Percentiles rank a stretch among this genome's conserved stretches.
These are phyloP conservation scores for Plantago elongata DNA, from an alignment of 257 asterid genomes.

Conservation along the genomic window DNA sequence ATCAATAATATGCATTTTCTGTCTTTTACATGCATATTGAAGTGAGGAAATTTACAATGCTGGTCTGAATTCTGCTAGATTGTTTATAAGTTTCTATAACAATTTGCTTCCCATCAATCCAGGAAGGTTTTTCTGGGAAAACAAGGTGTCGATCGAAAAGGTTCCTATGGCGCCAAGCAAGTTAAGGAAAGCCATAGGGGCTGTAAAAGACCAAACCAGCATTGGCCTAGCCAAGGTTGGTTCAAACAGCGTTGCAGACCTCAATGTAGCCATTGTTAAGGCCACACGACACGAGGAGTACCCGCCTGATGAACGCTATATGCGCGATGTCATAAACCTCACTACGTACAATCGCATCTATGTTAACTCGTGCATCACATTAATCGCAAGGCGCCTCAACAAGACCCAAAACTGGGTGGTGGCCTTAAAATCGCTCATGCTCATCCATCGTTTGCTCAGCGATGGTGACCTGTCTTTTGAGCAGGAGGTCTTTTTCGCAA, in stretches of 20 bases:
- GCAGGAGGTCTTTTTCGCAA: conserved; percentile 86
- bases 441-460: conserved; percentile 64
- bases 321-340: conserved; percentile 65
- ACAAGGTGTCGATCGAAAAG: neutral
- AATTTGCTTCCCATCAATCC: neutral
- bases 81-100: no score
- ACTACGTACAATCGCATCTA: conserved; percentile 72
- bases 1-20: no score
- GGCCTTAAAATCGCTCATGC: conserved; percentile 77
- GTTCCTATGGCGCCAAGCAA: conserved; percentile 76
- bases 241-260: conserved; percentile 66
- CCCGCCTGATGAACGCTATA: conserved; percentile 81
- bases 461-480: conserved; percentile 77
- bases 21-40: no score
- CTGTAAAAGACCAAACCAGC: conserved; percentile 90
- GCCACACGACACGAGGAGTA: conserved; percentile 94
- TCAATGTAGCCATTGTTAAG: conserved; percentile 90
- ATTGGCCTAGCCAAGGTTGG: conserved; percentile 88
- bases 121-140: neutral
- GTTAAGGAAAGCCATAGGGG: conserved; percentile 79
- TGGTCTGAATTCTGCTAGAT: no score
- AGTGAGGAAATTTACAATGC: no score
- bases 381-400: conserved; percentile 72
- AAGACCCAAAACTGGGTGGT: conserved; percentile 91
- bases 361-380: conserved; percentile 57